A percentile compares a stretch with the other conserved stretches of the same genome.
phyloP scores from a whole-genome alignment of 257 asterid genomes.

The Gardenia jasminoides region DNA sequence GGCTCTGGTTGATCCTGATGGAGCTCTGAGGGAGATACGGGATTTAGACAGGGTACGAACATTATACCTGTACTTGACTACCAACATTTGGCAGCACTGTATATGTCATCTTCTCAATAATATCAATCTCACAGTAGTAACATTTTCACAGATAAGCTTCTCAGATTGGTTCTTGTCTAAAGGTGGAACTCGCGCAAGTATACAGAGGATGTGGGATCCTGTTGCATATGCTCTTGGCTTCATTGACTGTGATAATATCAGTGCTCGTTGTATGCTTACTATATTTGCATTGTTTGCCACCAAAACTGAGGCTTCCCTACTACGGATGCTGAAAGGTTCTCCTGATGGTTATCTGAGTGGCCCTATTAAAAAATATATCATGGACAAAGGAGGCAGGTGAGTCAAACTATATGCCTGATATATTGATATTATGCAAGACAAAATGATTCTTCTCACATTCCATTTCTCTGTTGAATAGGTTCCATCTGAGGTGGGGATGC shows the following conservation, averaged over 20 bases:
- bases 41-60: slow-evolving; percentile 70
- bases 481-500: slow-evolving; percentile 99
- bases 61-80: background rate
- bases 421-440: background rate
- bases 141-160: slow-evolving; percentile 75
- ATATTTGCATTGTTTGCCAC: slow-evolving; percentile 95
- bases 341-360: slow-evolving; percentile 97
- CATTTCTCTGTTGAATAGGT: slow-evolving; percentile 47
- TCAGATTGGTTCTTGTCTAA: slow-evolving; percentile 95
- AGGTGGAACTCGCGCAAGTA: slow-evolving; percentile 94
- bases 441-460: background rate
- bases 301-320: slow-evolving; percentile 96
- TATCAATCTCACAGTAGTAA: background rate
- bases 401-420: background rate
- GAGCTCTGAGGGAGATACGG: slow-evolving; percentile 79
- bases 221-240: slow-evolving; percentile 99
- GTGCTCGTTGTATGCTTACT: slow-evolving; percentile 99
- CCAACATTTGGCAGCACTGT: background rate
- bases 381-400: slow-evolving; percentile 92
- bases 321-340: slow-evolving; percentile 98
- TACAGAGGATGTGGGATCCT: slow-evolving; percentile 99
- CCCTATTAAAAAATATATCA: slow-evolving; percentile 79
- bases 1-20: slow-evolving; percentile 97
- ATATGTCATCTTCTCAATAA: background rate
- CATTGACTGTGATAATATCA: slow-evolving; percentile 93